Conservation (phyloP, 192 early-diverging fungal species). For the Funneliformis geosporum region DNA sequence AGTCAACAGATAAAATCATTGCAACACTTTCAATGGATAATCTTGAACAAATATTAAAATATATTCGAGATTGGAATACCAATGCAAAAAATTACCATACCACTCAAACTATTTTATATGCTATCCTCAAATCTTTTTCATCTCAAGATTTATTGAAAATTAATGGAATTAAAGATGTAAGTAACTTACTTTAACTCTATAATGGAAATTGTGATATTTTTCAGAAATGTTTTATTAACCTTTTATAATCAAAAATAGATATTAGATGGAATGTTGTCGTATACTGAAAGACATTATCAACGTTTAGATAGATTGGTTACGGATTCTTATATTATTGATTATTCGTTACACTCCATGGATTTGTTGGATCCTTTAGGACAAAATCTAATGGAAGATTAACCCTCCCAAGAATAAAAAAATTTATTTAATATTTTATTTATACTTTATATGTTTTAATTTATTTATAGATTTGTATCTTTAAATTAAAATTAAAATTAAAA, state of each 20-base stretch:
- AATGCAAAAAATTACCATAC: constrained; percentile 75
- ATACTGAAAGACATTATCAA: constrained; percentile 89
- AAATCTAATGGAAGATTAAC: not conserved
- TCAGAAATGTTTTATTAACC: constrained; percentile 4
- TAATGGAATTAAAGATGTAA: constrained; percentile 76
- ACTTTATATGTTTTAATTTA: no score
- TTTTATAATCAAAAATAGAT: constrained; percentile 38
- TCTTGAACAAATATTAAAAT: constrained; percentile 76
- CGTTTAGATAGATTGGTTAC: constrained; percentile 77
- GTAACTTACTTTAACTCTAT: constrained; percentile 15
- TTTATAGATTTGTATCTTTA: no score
- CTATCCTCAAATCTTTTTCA: constrained; percentile 68
- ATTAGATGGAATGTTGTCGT: constrained; percentile 81
- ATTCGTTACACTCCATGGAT: constrained; percentile 89
- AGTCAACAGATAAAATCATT: constrained; percentile 71
- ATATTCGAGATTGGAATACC: constrained; percentile 96
- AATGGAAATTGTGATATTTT: not conserved
- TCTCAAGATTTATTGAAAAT: constrained; percentile 71
- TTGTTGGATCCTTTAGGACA: constrained; percentile 45
- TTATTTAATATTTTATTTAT: not conserved
- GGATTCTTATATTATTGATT: constrained; percentile 85
- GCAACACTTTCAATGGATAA: constrained; percentile 63
- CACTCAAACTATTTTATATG: constrained; percentile 82
- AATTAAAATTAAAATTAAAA: no score
- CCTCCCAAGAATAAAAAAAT: not conserved